A percentile compares a stretch with the other conserved stretches of the same genome.
Evolutionary conservation across 352 stramenopile genomes (phyloP).

Genomic region (Phytophthora cajani): DNA sequence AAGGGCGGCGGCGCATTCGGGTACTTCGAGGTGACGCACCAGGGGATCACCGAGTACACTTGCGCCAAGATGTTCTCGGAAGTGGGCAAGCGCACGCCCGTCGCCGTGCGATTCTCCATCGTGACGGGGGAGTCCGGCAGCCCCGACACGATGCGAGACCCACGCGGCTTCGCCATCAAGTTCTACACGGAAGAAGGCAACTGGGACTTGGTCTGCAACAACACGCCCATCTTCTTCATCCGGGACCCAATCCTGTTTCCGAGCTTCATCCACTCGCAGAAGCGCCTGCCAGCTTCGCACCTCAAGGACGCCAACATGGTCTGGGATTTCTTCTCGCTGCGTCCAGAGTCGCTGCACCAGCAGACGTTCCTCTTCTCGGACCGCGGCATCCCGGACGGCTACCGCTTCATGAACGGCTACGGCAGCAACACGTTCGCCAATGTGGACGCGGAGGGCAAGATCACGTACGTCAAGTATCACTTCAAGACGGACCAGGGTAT

Average conservation of each 20-base stretch:
- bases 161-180: slow-evolving; percentile 89
- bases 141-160: slow-evolving; percentile 83
- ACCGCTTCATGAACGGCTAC: slow-evolving; percentile 90
- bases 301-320: slow-evolving; percentile 85
- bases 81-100: slow-evolving; percentile 84
- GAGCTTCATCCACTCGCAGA: slow-evolving; percentile 92
- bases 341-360: slow-evolving; percentile 85
- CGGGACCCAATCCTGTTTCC: slow-evolving; percentile 92
- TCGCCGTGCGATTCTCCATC: slow-evolving; percentile 86
- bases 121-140: slow-evolving; percentile 74
- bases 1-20: slow-evolving; percentile 85
- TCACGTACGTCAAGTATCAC: slow-evolving; percentile 91
- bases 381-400: slow-evolving; percentile 82
- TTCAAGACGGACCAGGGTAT: slow-evolving; percentile 90
- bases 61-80: slow-evolving; percentile 85
- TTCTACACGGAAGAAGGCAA: slow-evolving; percentile 94
- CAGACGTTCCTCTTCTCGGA: slow-evolving; percentile 88
- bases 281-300: slow-evolving; percentile 83
- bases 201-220: slow-evolving; percentile 91
- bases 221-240: slow-evolving; percentile 93
- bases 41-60: slow-evolving; percentile 62
- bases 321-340: slow-evolving; percentile 89
- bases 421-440: slow-evolving; percentile 91
- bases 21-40: slow-evolving; percentile 90
- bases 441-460: slow-evolving; percentile 68